phyloP scores from a whole-genome alignment of 2,329 filamentous ascomycete genomes.

The Phaeophleospora eucalypticola region DNA sequence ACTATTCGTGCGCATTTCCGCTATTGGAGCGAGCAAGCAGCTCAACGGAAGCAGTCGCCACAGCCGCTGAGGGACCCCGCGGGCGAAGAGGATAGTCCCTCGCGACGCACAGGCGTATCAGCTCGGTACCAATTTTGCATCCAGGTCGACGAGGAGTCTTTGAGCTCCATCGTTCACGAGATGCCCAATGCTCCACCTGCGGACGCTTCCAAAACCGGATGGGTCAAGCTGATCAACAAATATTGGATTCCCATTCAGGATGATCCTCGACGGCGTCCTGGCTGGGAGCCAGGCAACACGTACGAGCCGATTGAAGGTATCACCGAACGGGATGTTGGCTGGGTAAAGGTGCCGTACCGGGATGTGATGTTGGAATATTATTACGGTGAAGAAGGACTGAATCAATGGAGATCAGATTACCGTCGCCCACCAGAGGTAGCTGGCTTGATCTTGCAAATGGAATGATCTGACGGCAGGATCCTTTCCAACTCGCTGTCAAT shows the following conservation, averaged over 20 bases:
- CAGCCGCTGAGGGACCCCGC: slow-evolving; percentile 5
- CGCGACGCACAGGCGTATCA: too few relatives aligned
- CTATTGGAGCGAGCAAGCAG: slow-evolving; percentile 6
- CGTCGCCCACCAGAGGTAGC: slow-evolving; percentile 3
- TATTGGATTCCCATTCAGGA: too few relatives aligned
- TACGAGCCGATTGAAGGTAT: slow-evolving; percentile 1
- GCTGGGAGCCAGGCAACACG: slow-evolving; percentile 1
- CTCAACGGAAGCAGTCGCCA: slow-evolving; percentile 10
- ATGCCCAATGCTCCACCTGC: background rate
- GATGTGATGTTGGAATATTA: background rate
- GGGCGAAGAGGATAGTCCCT: too few relatives aligned
- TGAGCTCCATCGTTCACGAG: slow-evolving; percentile 11
- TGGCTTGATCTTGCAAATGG: too few relatives aligned
- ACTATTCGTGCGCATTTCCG: slow-evolving; percentile 13
- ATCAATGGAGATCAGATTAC: background rate
- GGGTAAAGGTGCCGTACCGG: background rate
- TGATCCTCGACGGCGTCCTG: too few relatives aligned
- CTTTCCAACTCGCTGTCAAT: too few relatives aligned
- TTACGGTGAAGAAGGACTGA: background rate
- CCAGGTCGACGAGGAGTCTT: slow-evolving; percentile 15
- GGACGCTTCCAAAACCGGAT: slow-evolving; percentile 1
- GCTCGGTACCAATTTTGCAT: slow-evolving; percentile 17
- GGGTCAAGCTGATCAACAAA: slow-evolving; percentile 8
- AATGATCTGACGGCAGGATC: too few relatives aligned
- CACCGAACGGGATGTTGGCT: background rate